These are phyloP conservation scores for Collybia nuda DNA, from an alignment of 768 basidiomycete genomes.

Conservation along the genomic window DNA sequence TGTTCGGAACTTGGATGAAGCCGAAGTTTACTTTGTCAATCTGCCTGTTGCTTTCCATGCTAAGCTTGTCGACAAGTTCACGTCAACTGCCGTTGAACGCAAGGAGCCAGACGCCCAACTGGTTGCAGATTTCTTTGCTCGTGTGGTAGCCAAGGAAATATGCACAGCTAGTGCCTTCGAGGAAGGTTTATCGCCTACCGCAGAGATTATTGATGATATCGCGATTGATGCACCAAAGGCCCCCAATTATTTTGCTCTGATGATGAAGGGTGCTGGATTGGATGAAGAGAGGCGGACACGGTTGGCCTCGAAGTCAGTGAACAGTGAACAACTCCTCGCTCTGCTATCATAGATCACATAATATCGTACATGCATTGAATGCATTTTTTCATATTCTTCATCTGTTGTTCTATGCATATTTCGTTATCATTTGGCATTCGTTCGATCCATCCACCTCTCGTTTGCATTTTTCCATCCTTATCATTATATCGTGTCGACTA, in stretches of 20 bases:
- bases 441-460: slow-evolving; percentile 5
- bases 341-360: slow-evolving; percentile 52
- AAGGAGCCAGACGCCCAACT: slow-evolving; percentile 82
- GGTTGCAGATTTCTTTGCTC: slow-evolving; percentile 72
- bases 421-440: slow-evolving; percentile 10
- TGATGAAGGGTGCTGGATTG: slow-evolving; percentile 71
- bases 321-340: slow-evolving; percentile 57
- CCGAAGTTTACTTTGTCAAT: slow-evolving; percentile 79
- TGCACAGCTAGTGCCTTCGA: slow-evolving; percentile 65
- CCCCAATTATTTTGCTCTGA: slow-evolving; percentile 68
- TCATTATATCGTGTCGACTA: slow-evolving; percentile 8
- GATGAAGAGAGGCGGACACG: slow-evolving; percentile 57
- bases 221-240: slow-evolving; percentile 91
- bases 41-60: slow-evolving; percentile 66
- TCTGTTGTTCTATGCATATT: slow-evolving; percentile 13
- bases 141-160: slow-evolving; percentile 57
- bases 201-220: slow-evolving; percentile 84
- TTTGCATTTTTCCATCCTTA: slow-evolving; percentile 4
- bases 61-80: slow-evolving; percentile 73
- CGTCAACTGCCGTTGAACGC: slow-evolving; percentile 71
- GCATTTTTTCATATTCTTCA: slow-evolving; percentile 21
- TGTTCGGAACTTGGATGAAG: slow-evolving; percentile 83
- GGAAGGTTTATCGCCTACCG: slow-evolving; percentile 66
- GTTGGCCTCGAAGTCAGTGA: slow-evolving; percentile 61
- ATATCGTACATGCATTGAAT: slow-evolving; percentile 23